Percentiles rank a stretch among this genome's conserved stretches.
These are phyloP conservation scores for Yamadazyma sp. DNA, from an alignment of 1,139 yeast species.

Conservation along the genomic window DNA sequence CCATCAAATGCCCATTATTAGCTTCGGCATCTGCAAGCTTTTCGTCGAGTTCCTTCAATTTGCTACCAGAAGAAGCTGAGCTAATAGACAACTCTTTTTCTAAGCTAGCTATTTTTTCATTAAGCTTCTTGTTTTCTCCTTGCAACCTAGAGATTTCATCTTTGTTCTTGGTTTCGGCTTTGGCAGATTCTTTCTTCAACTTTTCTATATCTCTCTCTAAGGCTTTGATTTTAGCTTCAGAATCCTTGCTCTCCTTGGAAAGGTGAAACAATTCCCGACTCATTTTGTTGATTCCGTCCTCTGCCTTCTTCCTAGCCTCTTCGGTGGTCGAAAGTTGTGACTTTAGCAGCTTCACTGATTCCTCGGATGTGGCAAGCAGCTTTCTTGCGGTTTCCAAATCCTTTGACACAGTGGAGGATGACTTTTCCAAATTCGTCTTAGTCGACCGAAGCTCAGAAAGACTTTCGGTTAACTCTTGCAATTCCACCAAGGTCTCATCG, in stretches of 20 bases:
- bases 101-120: conserved; percentile 15
- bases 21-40: conserved; percentile 33
- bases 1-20: conserved; percentile 38
- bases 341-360: conserved; percentile 26
- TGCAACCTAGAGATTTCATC: conserved; percentile 23
- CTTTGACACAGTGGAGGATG: conserved; percentile 26
- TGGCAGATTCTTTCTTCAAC: conserved; percentile 21
- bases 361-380: conserved; percentile 21
- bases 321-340: conserved; percentile 29
- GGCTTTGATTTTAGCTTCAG: conserved; percentile 43
- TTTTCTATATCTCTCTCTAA: conserved; percentile 40
- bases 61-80: conserved; percentile 15
- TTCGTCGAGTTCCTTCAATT: conserved; percentile 22
- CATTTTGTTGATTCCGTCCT: conserved; percentile 89
- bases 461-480: conserved; percentile 37
- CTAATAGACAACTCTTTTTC: conserved; percentile 15
- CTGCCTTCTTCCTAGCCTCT: conserved; percentile 64
- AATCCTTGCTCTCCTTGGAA: conserved; percentile 56
- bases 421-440: conserved; percentile 31
- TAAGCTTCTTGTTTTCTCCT: conserved; percentile 22
- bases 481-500: conserved; percentile 26
- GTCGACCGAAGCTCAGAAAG: conserved; percentile 29
- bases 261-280: conserved; percentile 74
- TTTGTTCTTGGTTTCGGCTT: conserved; percentile 22
- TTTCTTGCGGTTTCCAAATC: conserved; percentile 33